phyloP scores from a whole-genome alignment of 2,329 filamentous ascomycete genomes.

The Colletotrichum abscissum region DNA sequence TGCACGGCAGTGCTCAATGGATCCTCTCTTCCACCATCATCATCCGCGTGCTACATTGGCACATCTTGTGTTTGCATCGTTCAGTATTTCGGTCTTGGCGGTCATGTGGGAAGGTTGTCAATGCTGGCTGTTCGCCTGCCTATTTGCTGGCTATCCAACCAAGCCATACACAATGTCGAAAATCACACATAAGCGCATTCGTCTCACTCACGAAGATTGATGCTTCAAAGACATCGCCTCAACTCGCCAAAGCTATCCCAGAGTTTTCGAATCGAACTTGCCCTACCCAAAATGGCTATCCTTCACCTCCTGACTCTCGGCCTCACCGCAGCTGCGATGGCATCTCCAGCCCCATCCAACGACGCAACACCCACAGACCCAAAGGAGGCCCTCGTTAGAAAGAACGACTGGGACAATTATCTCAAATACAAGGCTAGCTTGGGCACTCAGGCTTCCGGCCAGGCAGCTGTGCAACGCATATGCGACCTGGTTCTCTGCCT shows the following conservation, averaged over 20 bases:
- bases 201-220: too few species aligned
- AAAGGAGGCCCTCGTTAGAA: not conserved
- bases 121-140: not conserved
- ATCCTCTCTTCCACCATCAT: not conserved
- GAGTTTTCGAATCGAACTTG: not conserved
- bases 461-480: not conserved
- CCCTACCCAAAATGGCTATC: not conserved
- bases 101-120: not conserved
- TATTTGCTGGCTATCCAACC: too few species aligned
- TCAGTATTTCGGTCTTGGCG: not conserved
- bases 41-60: not conserved
- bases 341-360: not conserved
- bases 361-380: not conserved
- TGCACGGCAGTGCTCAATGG: not conserved
- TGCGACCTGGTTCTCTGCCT: not conserved
- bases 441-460: not conserved
- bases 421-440: not conserved
- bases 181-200: too few species aligned
- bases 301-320: not conserved
- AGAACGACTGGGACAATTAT: not conserved
- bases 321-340: not conserved
- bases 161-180: too few species aligned
- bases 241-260: too few species aligned
- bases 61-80: not conserved
- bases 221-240: not conserved